Conservation (phyloP, 2,329 filamentous ascomycete genomes). For the Aspergillus hiratsukae region DNA sequence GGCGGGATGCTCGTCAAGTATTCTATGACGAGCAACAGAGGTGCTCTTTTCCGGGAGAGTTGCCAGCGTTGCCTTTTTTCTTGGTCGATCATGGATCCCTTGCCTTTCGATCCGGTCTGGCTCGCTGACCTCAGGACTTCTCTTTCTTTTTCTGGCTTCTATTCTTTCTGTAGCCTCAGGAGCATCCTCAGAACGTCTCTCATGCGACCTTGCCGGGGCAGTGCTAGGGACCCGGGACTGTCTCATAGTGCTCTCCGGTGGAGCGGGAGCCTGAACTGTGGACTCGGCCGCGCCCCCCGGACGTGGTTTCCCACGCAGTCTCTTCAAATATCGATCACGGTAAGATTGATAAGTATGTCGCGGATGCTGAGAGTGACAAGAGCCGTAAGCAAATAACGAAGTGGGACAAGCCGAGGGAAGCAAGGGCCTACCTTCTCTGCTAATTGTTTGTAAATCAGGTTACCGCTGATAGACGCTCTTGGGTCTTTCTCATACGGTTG, state of each 20-base stretch:
- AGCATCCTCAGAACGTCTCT: background rate
- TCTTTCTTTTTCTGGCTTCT: constrained; percentile 21
- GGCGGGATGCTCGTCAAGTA: background rate
- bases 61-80: constrained; percentile 9
- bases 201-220: constrained; percentile 4
- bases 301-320: constrained; percentile 31
- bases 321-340: constrained; percentile 45
- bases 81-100: background rate
- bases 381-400: constrained; percentile 4
- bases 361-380: constrained; percentile 29
- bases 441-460: constrained; percentile 44
- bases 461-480: constrained; percentile 34
- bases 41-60: background rate
- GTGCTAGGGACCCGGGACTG: constrained; percentile 2
- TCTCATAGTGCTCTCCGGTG: constrained; percentile 2
- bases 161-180: background rate
- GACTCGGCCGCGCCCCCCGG: constrained; percentile 25
- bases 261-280: background rate
- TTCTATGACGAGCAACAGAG: background rate
- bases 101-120: background rate
- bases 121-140: constrained; percentile 4
- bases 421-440: constrained; percentile 30
- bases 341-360: constrained; percentile 47
- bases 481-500: constrained; percentile 29
- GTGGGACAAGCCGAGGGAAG: background rate